Evolutionary conservation across 495 filamentous ascomycete species (phyloP), one percentile per base, ranked within the genome.

Genomic region (Penicillium egyptiacum): DNA sequence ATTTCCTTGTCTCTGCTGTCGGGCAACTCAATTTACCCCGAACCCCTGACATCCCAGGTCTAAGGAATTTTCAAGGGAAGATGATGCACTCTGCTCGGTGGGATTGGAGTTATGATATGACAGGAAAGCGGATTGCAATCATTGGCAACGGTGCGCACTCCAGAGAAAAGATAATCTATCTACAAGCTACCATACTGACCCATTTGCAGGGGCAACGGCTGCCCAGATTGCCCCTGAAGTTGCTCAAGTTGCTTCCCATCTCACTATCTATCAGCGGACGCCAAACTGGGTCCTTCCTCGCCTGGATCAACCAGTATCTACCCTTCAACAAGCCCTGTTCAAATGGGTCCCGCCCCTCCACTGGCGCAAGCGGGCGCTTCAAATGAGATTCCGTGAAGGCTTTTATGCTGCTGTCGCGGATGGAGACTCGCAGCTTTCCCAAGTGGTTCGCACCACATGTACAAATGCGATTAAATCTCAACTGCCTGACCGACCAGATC

Each of bases 171-270:
- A 20, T 9, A 11, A 19, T 7, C 7, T 7, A 48, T 30, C 30
- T 59, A 55, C 22, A 14, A 2, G 9, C 30, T 78, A 80, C 58
- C 12, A 16, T 17, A 30, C 57, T 44, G n/a, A 59, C 50, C 31
- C 75, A 78, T 60, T 66, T 12, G 79, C 74, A 75, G 85, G 87
- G 22, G 85, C 87, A 19, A 88, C 86, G 17, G 82, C 82, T 10
- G 86, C 83, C n/a, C 88, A 90, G 64, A 88, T 90, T 59, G 76
- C 87, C 22, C 86, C 88, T 14, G 81, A 80, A 43, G 72, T 89
- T 26, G 82, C 83, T 45, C 81, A 81, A 47, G 57, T 79, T 6
- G 78, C 80, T 43, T 67, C 78, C n/a, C 67, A 77, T 11, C 68
- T 88, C 5, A 84, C 81, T 1, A 80, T 88, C 44, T 90, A 86